Conservation (phyloP, 1,284 basidiomycete genomes). For the Cryptococcus sp. region DNA sequence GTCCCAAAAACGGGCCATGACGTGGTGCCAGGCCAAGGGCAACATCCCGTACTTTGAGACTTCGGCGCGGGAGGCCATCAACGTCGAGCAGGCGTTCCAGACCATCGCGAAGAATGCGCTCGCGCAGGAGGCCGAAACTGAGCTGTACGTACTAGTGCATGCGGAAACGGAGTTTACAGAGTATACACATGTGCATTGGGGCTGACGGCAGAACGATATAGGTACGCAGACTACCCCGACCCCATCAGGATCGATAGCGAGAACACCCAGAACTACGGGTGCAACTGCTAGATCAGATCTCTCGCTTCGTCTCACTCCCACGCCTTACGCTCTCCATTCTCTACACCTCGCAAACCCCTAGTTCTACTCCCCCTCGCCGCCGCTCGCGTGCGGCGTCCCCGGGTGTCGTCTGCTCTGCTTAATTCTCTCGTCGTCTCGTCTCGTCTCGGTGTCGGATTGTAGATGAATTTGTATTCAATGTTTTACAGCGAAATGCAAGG, state of each 20-base stretch:
- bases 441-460: not conserved
- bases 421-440: not conserved
- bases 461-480: too few relatives aligned
- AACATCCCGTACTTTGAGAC: conserved; percentile 99
- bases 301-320: not conserved
- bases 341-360: not conserved
- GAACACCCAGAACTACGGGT: conserved; percentile 84
- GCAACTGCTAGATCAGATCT: conserved; percentile 66
- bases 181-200: not conserved
- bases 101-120: conserved; percentile 98
- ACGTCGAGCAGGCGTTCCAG: conserved; percentile 99
- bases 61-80: conserved; percentile 99
- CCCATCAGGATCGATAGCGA: conserved; percentile 96
- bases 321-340: not conserved
- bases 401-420: not conserved
- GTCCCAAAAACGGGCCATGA: conserved; percentile 99
- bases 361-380: not conserved
- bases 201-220: conserved; percentile 40
- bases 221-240: conserved; percentile 98
- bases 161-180: too few relatives aligned
- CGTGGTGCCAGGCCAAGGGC: conserved; percentile 99
- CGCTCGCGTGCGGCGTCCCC: not conserved
- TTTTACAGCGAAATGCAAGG: not conserved
- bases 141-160: conserved; percentile 69
- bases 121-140: conserved; percentile 93